Conservation (phyloP, 768 basidiomycete genomes). For the Phylloporus rhodoxanthus region DNA sequence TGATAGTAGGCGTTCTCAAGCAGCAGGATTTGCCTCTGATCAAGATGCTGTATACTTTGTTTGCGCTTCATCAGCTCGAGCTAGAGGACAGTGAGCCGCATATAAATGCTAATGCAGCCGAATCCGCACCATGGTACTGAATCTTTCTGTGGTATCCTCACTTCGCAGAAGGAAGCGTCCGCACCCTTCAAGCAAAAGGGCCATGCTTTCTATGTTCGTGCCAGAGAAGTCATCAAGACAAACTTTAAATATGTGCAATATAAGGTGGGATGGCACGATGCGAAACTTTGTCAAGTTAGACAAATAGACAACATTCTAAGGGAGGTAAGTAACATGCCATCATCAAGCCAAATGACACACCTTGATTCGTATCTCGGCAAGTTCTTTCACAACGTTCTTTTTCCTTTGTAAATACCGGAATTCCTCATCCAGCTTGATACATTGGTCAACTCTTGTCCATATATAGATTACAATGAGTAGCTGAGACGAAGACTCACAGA, state of each 20-base stretch:
- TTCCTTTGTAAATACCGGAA: slow-evolving; percentile 93
- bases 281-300: slow-evolving; percentile 94
- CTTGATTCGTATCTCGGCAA: slow-evolving; percentile 80
- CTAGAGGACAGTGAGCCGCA: slow-evolving; percentile 38
- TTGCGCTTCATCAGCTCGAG: slow-evolving; percentile 93
- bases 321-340: not conserved
- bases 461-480: not conserved
- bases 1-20: slow-evolving; percentile 99
- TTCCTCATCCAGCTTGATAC: slow-evolving; percentile 83
- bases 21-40: slow-evolving; percentile 80
- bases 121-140: slow-evolving; percentile 72
- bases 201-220: slow-evolving; percentile 89
- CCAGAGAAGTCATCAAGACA: slow-evolving; percentile 93
- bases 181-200: slow-evolving; percentile 87
- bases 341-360: slow-evolving; percentile 34
- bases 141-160: slow-evolving; percentile 83
- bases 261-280: slow-evolving; percentile 84
- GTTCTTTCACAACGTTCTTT: slow-evolving; percentile 86
- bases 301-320: slow-evolving; percentile 79
- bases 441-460: slow-evolving; percentile 2
- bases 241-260: slow-evolving; percentile 95
- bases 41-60: slow-evolving; percentile 88
- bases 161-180: slow-evolving; percentile 85
- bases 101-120: not conserved
- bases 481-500: slow-evolving; percentile 46